These are phyloP conservation scores for Aspergillus sp. DNA, from an alignment of 2,329 filamentous ascomycete species.

Conservation along the genomic window DNA sequence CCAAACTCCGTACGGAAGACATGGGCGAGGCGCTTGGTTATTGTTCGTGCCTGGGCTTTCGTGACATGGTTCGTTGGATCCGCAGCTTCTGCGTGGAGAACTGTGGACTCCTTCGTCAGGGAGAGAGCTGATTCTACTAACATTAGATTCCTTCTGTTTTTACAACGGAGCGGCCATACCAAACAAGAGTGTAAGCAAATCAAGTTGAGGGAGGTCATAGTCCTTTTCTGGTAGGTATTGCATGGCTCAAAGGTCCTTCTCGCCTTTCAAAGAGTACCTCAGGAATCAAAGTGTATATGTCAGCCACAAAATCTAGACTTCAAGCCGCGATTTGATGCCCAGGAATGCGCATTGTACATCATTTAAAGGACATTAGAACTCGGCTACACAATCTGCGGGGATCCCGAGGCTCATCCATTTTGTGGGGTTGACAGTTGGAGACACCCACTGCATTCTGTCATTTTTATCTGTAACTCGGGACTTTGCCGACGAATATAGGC, in stretches of 20 bases:
- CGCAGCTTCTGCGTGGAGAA: slow-evolving; percentile 62
- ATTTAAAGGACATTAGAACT: slow-evolving; percentile 1
- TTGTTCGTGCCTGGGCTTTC: slow-evolving; percentile 53
- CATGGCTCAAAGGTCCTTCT: slow-evolving; percentile 7
- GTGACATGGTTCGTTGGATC: slow-evolving; percentile 60
- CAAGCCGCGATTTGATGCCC: neutral
- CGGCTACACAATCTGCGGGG: slow-evolving; percentile 16
- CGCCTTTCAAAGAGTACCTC: neutral
- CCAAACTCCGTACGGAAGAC: slow-evolving; percentile 59
- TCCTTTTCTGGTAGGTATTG: slow-evolving; percentile 22
- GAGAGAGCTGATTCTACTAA: slow-evolving; percentile 17
- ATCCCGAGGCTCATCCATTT: slow-evolving; percentile 18
- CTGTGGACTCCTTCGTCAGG: slow-evolving; percentile 49
- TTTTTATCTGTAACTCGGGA: neutral
- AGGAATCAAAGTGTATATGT: neutral
- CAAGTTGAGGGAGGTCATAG: slow-evolving; percentile 20
- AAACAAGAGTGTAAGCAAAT: slow-evolving; percentile 20
- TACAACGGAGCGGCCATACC: neutral
- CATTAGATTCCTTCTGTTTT: neutral
- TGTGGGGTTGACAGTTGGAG: neutral
- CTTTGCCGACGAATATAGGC: neutral
- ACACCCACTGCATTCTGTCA: neutral
- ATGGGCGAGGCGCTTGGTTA: slow-evolving; percentile 59
- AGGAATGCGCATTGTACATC: neutral
- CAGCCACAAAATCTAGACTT: neutral